Base-by-base conservation (phyloP, 2,329 filamentous ascomycete genomes). In the Pseudogymnoascus sp. region DNA sequence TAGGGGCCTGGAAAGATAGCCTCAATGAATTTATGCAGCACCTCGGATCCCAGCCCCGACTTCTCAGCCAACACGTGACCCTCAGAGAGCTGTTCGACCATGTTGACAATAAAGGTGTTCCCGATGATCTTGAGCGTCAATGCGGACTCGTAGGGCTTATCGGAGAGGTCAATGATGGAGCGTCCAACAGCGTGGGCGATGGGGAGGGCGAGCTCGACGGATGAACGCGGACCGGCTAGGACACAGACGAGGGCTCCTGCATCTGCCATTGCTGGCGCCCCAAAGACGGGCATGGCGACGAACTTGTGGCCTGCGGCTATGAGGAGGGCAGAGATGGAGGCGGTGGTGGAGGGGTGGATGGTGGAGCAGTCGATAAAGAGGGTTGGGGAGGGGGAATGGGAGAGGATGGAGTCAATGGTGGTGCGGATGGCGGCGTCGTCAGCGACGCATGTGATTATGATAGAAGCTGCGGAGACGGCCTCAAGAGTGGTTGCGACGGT, bases 341-440 rank as follows among this genome's bases (percentile, higher is more conserved):
- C 84, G 1, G 89, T 90, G 3, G 89, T 91, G 62, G 93, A 88
- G 0, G 93, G 92, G 74, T 95, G 89, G 37, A 96, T 84, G 26
- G 92, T 96, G 3, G 90, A 95, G 80, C 89, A 93, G 72, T 96
- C 92, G 33, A 96, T 83, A 68, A 96, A 87, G 14, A 95, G 78
- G 77, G 96, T 96, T 65, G 85, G 86, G 28, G 80, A 80, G 16
- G 90, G 76, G 63, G 85, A 77, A 16, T 76, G 72, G 59, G 82
- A 70, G 3, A 91, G 76, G 31, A 88, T 82, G 2, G 80, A 73
- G 43, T 81, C 75, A 65, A 91, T 81, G 19, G 85, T 84, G 4
- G 82, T 77, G 63, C 85, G 82, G 46, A 96, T 85, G 4, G 89
- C 89, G 2, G 82, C 78, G 73, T 96, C 92, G 72, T 95, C 89